Evolutionary conservation across 805 yeast species (phyloP), one percentile per base, ranked within the genome.

Genomic region (Ogataea ramenticola): DNA sequence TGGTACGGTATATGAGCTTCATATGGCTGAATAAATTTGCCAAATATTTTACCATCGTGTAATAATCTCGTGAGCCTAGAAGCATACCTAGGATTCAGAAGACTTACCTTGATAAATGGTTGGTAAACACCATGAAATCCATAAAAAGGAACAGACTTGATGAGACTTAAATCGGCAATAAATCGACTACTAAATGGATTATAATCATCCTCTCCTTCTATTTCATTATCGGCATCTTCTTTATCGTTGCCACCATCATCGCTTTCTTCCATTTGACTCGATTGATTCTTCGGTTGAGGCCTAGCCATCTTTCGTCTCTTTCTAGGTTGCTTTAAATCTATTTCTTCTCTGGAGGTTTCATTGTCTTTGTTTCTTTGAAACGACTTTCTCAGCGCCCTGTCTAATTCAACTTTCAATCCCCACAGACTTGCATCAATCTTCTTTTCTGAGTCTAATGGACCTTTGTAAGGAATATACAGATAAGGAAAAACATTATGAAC

Each of bases 401-500:
- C 88, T 14, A 83, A 54, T 45, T 66, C 62, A 10, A 50, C 33
- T 30, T 66, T 74, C 16, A 82, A 50, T 1, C 58, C 50, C 3
- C 61, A 49, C 26, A 82, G 61, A 44, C 67, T 67, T 16, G 57
- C 55, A 12, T 55, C 45, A 7, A 67, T 52, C 2, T 49, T 34
- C 11, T 4, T 14, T n/a, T 20, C 20, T 33, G 36, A 33, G 4
- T 34, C 24, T 24, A 34, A 34, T 1, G 61, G 56, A 1, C 80
- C 83, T 36, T 66, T 68, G 54, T 82, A 82, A 31, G 76, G 78
- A 2, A 90, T 67, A 56, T 74, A 89, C 2, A 91, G 51, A 56
- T 91, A 93, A 0, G 98, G 99, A 50, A 72, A 86, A 17, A 77
- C 76, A 34, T 91, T 90, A 64, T 90, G 98, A 10, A 93, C 66